A percentile compares a stretch with the other conserved stretches of the same genome.
These are phyloP conservation scores for Trypanosomatidae sp. DNA, from an alignment of 208 protist species.

Conservation along the genomic window DNA sequence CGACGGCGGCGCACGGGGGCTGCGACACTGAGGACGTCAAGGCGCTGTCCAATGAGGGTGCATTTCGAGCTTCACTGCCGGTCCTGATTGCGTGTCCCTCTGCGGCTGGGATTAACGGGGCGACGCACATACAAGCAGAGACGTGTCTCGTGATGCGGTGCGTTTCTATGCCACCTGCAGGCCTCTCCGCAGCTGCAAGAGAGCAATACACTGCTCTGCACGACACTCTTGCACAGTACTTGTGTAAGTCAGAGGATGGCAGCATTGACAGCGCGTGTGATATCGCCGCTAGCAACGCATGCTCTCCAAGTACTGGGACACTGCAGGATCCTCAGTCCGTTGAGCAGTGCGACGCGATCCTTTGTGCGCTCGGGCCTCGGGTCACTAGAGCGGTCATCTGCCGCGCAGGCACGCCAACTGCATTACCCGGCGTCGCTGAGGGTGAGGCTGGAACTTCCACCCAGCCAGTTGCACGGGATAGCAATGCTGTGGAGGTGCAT, in stretches of 20 bases:
- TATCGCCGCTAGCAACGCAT: not conserved
- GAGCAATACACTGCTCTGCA: constrained; percentile 2
- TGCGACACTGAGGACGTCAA: not conserved
- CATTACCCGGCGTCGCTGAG: not conserved
- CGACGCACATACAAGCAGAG: not conserved
- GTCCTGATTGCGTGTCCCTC: not conserved
- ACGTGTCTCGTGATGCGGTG: not conserved
- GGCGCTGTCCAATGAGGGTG: not conserved
- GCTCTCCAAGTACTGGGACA: not conserved
- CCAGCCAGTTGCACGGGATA: not conserved
- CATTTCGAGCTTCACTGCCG: not conserved
- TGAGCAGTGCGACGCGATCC: not conserved
- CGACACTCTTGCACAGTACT: not conserved
- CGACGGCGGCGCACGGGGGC: not conserved
- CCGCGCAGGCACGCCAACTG: not conserved
- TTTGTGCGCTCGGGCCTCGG: not conserved
- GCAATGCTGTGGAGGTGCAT: not conserved
- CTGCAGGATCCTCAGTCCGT: not conserved
- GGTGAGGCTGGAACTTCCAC: not conserved
- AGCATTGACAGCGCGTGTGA: not conserved
- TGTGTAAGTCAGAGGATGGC: not conserved
- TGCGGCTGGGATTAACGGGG: not conserved
- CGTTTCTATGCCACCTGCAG: not conserved
- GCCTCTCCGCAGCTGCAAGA: constrained; percentile 2
- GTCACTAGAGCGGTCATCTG: not conserved